Evolutionary conservation across 2,329 filamentous ascomycete genomes (phyloP), one percentile per base, ranked within the genome.

Genomic region (Beauveria rudraprayagi): DNA sequence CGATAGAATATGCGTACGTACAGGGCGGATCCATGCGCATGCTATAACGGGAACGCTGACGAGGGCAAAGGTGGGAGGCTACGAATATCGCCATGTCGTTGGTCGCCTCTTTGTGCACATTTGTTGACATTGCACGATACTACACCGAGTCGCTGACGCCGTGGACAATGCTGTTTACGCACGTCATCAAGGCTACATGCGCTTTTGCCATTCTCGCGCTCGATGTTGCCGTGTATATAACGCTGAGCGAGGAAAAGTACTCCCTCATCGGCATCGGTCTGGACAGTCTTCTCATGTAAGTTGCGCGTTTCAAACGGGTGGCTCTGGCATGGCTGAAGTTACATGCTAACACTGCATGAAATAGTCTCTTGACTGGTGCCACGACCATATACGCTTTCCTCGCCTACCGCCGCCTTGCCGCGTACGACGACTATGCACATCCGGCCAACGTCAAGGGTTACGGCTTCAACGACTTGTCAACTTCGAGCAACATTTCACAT

Each of bases 111-210:
- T 40, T 78, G 37, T 75, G 80, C 67, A 81, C 75, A 16, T 69
- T 78, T 47, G 66, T 79, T 62, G 79, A 82, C 64, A 73, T 83
- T 37, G 76, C 73, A 48, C 77, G 73, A 65, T 78, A 75, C 61
- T 73, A 76, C 53, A 72, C 76, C 34, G 80, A 83, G 68, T 75
- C 77, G 1, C 68, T 85, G 59, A 84, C 82, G 11, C 82, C 82
- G 2, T 79, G 81, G 69, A 78, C 77, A 5, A 77, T 85, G 73
- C 70, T 84, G 3, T 78, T 80, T 63, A 78, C 77, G 19, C 78
- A 82, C 62, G 69, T 79, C 61, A 64, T 84, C 66, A 84, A 83
- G 65, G 64, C 80, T 48, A 74, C 76, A 0, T 76, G 80, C 22
- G 75, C 80, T 0, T 64, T 72, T 7, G 76, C 75, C 41, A 78